phyloP scores from a whole-genome alignment of 371 early-diverging fungal species.

The Chytridium lagenaria region DNA sequence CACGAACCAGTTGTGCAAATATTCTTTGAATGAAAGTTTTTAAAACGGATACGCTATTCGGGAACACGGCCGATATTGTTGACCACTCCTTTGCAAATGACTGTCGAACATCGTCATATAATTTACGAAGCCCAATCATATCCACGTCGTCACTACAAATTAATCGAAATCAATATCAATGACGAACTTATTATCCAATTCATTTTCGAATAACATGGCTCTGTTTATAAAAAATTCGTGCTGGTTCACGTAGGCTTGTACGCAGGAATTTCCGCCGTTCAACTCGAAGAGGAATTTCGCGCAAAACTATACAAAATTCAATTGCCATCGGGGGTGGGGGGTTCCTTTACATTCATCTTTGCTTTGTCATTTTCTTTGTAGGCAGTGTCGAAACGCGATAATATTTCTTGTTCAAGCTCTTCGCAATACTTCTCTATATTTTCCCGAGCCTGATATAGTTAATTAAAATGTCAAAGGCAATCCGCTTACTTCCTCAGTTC shows the following conservation, averaged over 20 bases:
- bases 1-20: slow-evolving; percentile 96
- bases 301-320: slow-evolving; percentile 62
- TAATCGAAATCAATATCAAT: neutral
- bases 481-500: slow-evolving; percentile 70
- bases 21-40: slow-evolving; percentile 91
- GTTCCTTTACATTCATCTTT: slow-evolving; percentile 59
- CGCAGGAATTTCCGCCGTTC: slow-evolving; percentile 94
- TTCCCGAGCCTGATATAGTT: slow-evolving; percentile 61
- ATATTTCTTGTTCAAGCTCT: slow-evolving; percentile 84
- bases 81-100: slow-evolving; percentile 87
- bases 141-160: neutral
- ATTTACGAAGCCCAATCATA: slow-evolving; percentile 21
- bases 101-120: slow-evolving; percentile 82
- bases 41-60: slow-evolving; percentile 89
- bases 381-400: slow-evolving; percentile 86
- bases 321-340: neutral
- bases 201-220: slow-evolving; percentile 62
- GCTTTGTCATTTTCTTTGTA: slow-evolving; percentile 69
- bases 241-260: slow-evolving; percentile 94
- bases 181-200: slow-evolving; percentile 12
- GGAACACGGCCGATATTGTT: slow-evolving; percentile 89
- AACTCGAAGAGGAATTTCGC: slow-evolving; percentile 88
- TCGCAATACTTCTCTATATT: slow-evolving; percentile 93
- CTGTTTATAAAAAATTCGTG: slow-evolving; percentile 93
- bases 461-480: neutral